Percentiles rank a stretch among this genome's conserved stretches.
These are phyloP conservation scores for Scutellaria galericulata DNA, from an alignment of 257 asterid genomes.

Conservation along the genomic window DNA sequence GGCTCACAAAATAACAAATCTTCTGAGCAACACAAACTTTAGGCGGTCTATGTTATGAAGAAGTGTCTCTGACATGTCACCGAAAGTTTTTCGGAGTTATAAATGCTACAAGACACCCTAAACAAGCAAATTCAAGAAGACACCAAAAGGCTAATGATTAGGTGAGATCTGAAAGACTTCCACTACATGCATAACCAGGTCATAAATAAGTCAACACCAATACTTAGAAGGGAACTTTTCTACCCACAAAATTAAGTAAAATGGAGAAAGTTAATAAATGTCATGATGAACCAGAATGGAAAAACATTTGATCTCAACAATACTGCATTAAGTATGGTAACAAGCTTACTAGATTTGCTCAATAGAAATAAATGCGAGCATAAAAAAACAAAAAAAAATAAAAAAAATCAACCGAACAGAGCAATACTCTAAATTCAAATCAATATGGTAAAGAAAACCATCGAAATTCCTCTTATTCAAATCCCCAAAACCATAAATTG, in stretches of 20 bases:
- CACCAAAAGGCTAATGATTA: too few species aligned
- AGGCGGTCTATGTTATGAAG: not conserved
- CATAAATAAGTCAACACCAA: conserved; percentile 5
- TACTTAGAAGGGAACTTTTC: not conserved
- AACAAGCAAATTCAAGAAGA: not conserved
- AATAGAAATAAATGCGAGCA: too few species aligned
- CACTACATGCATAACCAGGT: not conserved
- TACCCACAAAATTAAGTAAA: not conserved
- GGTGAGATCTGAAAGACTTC: too few species aligned
- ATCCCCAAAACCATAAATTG: conserved; percentile 3
- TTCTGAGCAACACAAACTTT: not conserved
- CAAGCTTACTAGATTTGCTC: not conserved
- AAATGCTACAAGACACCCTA: not conserved
- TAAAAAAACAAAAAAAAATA: not conserved
- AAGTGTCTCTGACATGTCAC: not conserved
- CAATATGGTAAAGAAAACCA: not conserved
- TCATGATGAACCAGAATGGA: not conserved
- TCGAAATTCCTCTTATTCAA: not conserved
- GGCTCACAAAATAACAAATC: not conserved
- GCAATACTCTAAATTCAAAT: not conserved
- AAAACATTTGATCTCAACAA: not conserved
- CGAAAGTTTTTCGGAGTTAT: not conserved
- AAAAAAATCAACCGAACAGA: not conserved
- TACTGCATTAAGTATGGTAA: not conserved
- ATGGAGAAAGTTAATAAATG: conserved; percentile 4